phyloP scores from a whole-genome alignment of 1,139 yeast genomes.

The Saccharomyces hybrid region DNA sequence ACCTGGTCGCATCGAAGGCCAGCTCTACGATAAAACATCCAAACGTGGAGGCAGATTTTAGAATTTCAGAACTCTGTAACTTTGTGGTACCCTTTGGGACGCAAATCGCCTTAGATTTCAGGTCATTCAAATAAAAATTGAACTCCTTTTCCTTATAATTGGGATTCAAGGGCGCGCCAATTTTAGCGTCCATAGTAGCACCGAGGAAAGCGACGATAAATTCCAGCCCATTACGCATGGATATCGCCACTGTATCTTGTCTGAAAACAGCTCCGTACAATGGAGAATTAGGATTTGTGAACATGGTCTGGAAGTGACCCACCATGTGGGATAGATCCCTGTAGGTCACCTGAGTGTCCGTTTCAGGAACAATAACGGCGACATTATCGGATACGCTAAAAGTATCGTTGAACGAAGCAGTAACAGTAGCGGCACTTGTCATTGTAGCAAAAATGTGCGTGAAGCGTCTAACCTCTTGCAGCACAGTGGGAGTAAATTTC shows the following conservation, averaged over 20 bases:
- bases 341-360: slow-evolving; percentile 34
- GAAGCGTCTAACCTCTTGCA: neutral
- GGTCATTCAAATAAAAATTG: slow-evolving; percentile 53
- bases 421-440: slow-evolving; percentile 4
- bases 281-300: slow-evolving; percentile 36
- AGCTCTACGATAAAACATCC: slow-evolving; percentile 45
- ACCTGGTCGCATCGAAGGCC: slow-evolving; percentile 36
- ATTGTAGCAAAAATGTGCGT: neutral
- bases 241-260: slow-evolving; percentile 48
- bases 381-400: slow-evolving; percentile 32
- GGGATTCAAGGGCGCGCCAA: slow-evolving; percentile 62
- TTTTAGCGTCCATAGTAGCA: slow-evolving; percentile 44
- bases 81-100: slow-evolving; percentile 44
- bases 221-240: slow-evolving; percentile 53
- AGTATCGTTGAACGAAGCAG: slow-evolving; percentile 30
- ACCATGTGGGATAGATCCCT: slow-evolving; percentile 35
- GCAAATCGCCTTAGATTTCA: slow-evolving; percentile 46
- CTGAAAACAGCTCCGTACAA: slow-evolving; percentile 25
- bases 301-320: slow-evolving; percentile 39
- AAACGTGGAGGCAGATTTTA: slow-evolving; percentile 43
- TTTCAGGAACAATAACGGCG: slow-evolving; percentile 37
- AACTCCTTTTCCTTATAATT: slow-evolving; percentile 52
- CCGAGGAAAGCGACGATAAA: slow-evolving; percentile 48
- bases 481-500: neutral
- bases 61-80: slow-evolving; percentile 35